phyloP scores from a whole-genome alignment of 176 grass and related monocot species.

The Avena atlantica region DNA sequence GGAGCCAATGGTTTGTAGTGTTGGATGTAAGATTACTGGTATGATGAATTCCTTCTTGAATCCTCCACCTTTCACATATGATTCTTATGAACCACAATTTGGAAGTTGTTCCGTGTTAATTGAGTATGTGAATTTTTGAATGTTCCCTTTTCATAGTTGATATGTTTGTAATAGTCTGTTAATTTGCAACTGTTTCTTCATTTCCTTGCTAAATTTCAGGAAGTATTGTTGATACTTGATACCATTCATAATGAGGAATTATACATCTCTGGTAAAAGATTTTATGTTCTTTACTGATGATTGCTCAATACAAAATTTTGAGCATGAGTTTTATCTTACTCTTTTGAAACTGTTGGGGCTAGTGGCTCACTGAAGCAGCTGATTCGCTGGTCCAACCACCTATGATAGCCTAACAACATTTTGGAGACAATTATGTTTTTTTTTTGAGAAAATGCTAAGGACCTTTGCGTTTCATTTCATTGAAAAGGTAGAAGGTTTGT shows the following conservation, averaged over 20 bases:
- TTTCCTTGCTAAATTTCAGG: neutral
- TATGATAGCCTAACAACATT: no score
- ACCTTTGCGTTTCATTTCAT: no score
- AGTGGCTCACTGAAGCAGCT: neutral
- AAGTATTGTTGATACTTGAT: slow-evolving; percentile 15
- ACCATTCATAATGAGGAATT: slow-evolving; percentile 7
- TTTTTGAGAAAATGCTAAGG: no score
- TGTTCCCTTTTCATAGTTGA: slow-evolving; percentile 35
- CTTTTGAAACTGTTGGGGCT: slow-evolving; percentile 13
- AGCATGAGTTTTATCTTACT: neutral
- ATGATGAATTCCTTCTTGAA: slow-evolving; percentile 3
- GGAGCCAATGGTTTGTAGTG: neutral
- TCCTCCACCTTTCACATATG: slow-evolving; percentile 18
- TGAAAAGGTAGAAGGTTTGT: no score
- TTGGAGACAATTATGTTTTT: neutral
- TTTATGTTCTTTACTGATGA: neutral
- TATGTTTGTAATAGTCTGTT: neutral
- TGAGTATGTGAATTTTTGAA: neutral
- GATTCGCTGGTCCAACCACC: neutral
- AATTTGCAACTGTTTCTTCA: neutral
- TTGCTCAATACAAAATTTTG: slow-evolving; percentile 3
- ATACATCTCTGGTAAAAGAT: neutral
- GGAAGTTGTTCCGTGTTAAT: slow-evolving; percentile 19
- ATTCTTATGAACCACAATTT: slow-evolving; percentile 24
- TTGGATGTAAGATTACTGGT: slow-evolving; percentile 37